phyloP scores from a whole-genome alignment of 2,329 filamentous ascomycete genomes.

The Microcera coccophila region DNA sequence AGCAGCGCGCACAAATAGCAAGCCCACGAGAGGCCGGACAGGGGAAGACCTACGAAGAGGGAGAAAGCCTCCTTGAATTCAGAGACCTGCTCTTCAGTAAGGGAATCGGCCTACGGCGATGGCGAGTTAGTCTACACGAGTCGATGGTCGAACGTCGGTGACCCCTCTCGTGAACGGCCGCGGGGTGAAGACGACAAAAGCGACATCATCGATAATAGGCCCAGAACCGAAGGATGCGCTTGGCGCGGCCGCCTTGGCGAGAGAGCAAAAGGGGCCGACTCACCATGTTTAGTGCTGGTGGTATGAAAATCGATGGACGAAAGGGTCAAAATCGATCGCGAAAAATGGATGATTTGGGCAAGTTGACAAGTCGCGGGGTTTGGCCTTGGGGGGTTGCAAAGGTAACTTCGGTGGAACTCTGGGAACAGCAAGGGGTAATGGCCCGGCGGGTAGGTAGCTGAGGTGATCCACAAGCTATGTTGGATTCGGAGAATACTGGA shows the following conservation, averaged over 20 bases:
- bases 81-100: constrained; percentile 99
- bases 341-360: constrained; percentile 25
- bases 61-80: constrained; percentile 99
- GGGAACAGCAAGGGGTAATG: constrained; percentile 6
- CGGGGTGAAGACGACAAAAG: constrained; percentile 22
- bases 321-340: constrained; percentile 25
- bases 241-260: too few species aligned
- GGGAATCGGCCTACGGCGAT: constrained; percentile 76
- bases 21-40: background rate
- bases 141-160: constrained; percentile 17
- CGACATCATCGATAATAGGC: constrained; percentile 2
- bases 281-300: constrained; percentile 28
- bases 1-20: constrained; percentile 16
- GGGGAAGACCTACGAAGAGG: constrained; percentile 77
- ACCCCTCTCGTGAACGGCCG: constrained; percentile 26
- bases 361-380: constrained; percentile 30
- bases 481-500: too few species aligned
- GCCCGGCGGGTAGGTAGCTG: too few species aligned
- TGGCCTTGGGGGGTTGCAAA: constrained; percentile 21
- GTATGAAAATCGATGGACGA: constrained; percentile 15
- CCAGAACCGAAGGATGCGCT: too few species aligned
- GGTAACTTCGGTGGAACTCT: constrained; percentile 26
- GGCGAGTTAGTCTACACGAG: constrained; percentile 21
- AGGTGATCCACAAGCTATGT: too few species aligned
- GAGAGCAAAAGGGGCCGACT: too few species aligned